phyloP scores from a whole-genome alignment of 768 basidiomycete genomes.

The Boletus pseudo-olivaceus region DNA sequence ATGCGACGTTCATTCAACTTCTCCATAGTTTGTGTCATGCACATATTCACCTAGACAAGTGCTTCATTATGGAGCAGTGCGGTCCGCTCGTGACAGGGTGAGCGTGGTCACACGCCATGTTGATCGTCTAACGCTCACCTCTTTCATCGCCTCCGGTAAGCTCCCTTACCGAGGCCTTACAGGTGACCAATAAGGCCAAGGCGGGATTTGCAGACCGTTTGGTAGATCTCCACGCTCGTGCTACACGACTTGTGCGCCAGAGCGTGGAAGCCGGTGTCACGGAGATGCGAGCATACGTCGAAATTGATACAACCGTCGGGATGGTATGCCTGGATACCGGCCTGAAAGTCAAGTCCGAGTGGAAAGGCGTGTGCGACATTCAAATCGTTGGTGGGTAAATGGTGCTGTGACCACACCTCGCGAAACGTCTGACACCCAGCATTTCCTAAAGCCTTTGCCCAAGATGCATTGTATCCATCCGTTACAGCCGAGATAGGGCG shows the following conservation, averaged over 20 bases:
- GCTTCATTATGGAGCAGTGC: constrained; percentile 59
- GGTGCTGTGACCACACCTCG: neutral
- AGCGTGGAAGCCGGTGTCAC: constrained; percentile 63
- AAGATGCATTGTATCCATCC: constrained; percentile 51
- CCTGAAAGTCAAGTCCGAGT: constrained; percentile 44
- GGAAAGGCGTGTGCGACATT: constrained; percentile 46
- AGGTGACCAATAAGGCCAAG: constrained; percentile 50
- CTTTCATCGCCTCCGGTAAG: constrained; percentile 28
- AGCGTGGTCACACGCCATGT: constrained; percentile 8
- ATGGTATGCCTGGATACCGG: constrained; percentile 53
- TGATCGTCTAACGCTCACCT: neutral
- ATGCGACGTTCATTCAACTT: constrained; percentile 14
- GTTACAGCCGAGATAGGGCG: constrained; percentile 32
- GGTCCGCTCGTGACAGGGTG: constrained; percentile 51
- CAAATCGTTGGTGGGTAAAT: constrained; percentile 50
- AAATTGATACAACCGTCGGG: constrained; percentile 54
- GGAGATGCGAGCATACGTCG: constrained; percentile 64
- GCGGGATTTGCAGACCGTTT: constrained; percentile 40
- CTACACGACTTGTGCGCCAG: constrained; percentile 50
- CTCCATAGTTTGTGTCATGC: constrained; percentile 50
- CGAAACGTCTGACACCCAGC: neutral
- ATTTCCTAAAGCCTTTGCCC: constrained; percentile 49
- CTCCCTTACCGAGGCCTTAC: constrained; percentile 53
- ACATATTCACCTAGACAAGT: constrained; percentile 68
- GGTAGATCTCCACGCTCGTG: constrained; percentile 49